A percentile compares a stretch with the other conserved stretches of the same genome.
Evolutionary conservation across 257 asterid species (phyloP).

Genomic region (Fraxinus anomala): DNA sequence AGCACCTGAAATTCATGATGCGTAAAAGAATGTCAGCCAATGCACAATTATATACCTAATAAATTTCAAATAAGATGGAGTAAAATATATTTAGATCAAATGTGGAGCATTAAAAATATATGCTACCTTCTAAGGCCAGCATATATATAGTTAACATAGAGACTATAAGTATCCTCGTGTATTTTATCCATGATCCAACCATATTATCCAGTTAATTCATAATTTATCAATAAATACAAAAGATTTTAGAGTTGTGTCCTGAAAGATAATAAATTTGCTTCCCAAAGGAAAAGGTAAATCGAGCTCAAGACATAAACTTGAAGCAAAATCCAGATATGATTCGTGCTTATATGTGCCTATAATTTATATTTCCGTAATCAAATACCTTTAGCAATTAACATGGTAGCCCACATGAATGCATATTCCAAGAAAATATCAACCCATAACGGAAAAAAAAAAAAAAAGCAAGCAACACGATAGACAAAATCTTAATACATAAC

Average conservation of each 20-base stretch:
- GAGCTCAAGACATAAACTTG: constrained; percentile 16
- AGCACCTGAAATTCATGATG: constrained; percentile 47
- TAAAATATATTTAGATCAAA: not conserved
- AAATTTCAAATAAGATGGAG: not conserved
- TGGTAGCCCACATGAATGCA: too few species aligned
- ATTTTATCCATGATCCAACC: not conserved
- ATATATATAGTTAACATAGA: not conserved
- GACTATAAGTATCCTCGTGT: not conserved
- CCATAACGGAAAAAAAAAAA: too few species aligned
- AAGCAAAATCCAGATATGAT: not conserved
- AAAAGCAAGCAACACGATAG: not conserved
- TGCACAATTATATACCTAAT: not conserved
- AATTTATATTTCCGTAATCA: too few species aligned
- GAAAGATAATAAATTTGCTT: not conserved
- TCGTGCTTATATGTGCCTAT: not conserved
- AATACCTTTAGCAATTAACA: too few species aligned
- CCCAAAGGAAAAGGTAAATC: not conserved
- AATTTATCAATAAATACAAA: not conserved
- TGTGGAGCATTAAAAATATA: not conserved
- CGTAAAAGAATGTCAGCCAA: not conserved
- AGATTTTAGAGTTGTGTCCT: not conserved
- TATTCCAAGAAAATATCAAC: too few species aligned
- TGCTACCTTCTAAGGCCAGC: not conserved
- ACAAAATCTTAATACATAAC: not conserved
- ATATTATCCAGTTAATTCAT: not conserved